A percentile compares a stretch with the other conserved stretches of the same genome.
These are phyloP conservation scores for Talaromyces verruculosus DNA, from an alignment of 2,329 filamentous ascomycete genomes.

Conservation along the genomic window DNA sequence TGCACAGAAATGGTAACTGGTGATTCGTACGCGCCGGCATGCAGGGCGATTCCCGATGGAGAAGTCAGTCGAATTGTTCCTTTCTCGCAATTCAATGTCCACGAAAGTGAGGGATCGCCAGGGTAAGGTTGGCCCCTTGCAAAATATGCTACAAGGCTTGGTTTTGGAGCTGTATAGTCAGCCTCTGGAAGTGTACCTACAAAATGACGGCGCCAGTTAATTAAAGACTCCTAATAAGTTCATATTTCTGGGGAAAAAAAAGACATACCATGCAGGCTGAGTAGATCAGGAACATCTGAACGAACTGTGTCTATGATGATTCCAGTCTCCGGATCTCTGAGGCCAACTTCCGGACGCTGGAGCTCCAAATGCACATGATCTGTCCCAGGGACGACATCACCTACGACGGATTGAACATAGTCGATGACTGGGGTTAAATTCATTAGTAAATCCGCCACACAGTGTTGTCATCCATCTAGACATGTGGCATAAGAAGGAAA, in stretches of 20 bases:
- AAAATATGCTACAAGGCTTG: slow-evolving; percentile 15
- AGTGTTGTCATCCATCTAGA: neutral
- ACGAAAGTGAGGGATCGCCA: slow-evolving; percentile 9
- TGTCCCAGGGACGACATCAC: slow-evolving; percentile 34
- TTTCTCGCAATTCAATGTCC: slow-evolving; percentile 15
- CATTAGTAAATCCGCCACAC: neutral
- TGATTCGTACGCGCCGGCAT: slow-evolving; percentile 4
- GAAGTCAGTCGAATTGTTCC: slow-evolving; percentile 9
- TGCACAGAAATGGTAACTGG: slow-evolving; percentile 15
- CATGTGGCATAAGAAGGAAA: neutral
- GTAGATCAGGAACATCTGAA: slow-evolving; percentile 14
- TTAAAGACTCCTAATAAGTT: neutral
- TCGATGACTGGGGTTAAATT: neutral
- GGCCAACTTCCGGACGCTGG: slow-evolving; percentile 12
- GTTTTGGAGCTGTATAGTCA: neutral
- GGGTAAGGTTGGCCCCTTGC: slow-evolving; percentile 12
- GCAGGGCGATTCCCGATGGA: slow-evolving; percentile 14
- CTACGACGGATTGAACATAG: slow-evolving; percentile 11
- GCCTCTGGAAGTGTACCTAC: neutral
- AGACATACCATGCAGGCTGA: slow-evolving; percentile 11
- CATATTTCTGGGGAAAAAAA: neutral
- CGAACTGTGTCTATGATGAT: slow-evolving; percentile 1
- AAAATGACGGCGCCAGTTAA: neutral
- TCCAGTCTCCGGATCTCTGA: slow-evolving; percentile 2
- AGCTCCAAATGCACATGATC: slow-evolving; percentile 12